Percentiles rank a stretch among this genome's conserved stretches.
Conservation (phyloP, 129 eudicot genomes). For the Cynara cardunculus region DNA sequence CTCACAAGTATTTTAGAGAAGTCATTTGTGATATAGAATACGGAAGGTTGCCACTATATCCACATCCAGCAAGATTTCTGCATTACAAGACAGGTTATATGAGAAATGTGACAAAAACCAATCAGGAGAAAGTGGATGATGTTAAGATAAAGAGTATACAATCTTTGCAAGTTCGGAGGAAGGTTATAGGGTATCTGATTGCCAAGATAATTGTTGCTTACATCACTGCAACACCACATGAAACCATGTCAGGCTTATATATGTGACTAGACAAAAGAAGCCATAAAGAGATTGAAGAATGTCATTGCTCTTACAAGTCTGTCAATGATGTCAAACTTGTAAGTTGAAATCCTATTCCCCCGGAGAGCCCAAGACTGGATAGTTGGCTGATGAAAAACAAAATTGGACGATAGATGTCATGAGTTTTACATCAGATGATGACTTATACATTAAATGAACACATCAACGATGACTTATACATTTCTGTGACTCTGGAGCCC, state of each 20-base stretch:
- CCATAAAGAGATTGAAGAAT: neutral
- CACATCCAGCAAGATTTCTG: constrained; percentile 58
- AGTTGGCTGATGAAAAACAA: constrained; percentile 34
- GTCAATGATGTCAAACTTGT: constrained; percentile 45
- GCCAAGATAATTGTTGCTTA: constrained; percentile 31
- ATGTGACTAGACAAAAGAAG: neutral
- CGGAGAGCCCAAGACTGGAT: constrained; percentile 43
- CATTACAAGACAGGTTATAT: neutral
- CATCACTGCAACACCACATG: constrained; percentile 26
- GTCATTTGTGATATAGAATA: constrained; percentile 62
- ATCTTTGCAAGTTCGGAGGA: constrained; percentile 28
- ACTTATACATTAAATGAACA: neutral
- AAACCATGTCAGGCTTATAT: neutral
- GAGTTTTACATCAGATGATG: neutral
- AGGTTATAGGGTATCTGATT: constrained; percentile 37
- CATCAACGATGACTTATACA: constrained; percentile 26
- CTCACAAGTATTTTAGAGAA: constrained; percentile 47
- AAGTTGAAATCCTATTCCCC: constrained; percentile 58
- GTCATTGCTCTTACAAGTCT: constrained; percentile 38
- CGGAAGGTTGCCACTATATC: constrained; percentile 46
- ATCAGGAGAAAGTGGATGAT: neutral
- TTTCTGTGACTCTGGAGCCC: constrained; percentile 51
- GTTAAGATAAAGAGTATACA: constrained; percentile 6
- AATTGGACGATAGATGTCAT: neutral
- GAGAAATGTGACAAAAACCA: constrained; percentile 1